phyloP scores from a whole-genome alignment of 352 stramenopile genomes.

The Phytophthora kernoviae region DNA sequence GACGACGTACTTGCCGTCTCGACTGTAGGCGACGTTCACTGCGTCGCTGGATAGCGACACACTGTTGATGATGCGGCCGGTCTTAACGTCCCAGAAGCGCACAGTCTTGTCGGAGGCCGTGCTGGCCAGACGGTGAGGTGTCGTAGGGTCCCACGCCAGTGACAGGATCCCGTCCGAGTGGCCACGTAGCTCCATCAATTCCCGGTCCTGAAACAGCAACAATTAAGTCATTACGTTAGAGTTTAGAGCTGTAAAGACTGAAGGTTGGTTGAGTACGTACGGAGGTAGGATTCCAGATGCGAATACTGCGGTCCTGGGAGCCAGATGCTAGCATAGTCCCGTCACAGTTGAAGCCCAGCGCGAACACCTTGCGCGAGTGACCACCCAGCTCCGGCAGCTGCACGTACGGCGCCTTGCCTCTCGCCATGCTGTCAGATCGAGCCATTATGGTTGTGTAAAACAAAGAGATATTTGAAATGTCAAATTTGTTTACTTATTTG shows the following conservation, averaged over 20 bases:
- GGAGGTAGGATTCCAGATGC: slow-evolving; percentile 69
- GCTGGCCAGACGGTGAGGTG: slow-evolving; percentile 62
- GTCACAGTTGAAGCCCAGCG: slow-evolving; percentile 78
- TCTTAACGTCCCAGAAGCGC: slow-evolving; percentile 85
- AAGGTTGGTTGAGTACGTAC: slow-evolving; percentile 33
- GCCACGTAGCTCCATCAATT: slow-evolving; percentile 64
- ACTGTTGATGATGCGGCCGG: slow-evolving; percentile 74
- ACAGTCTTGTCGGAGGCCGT: slow-evolving; percentile 83
- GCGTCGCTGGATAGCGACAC: slow-evolving; percentile 76
- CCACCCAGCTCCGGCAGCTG: slow-evolving; percentile 81
- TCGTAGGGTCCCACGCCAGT: slow-evolving; percentile 77
- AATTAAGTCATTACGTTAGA: slow-evolving; percentile 1
- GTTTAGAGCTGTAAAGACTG: background rate
- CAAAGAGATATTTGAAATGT: no score
- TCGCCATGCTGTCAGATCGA: slow-evolving; percentile 14
- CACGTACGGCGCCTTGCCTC: slow-evolving; percentile 33
- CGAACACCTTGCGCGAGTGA: slow-evolving; percentile 82
- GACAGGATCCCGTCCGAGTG: slow-evolving; percentile 79
- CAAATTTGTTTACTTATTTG: no score
- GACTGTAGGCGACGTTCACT: slow-evolving; percentile 81
- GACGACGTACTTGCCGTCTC: slow-evolving; percentile 83
- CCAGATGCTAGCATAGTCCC: slow-evolving; percentile 78
- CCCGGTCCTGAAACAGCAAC: slow-evolving; percentile 48
- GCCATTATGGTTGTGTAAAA: slow-evolving; percentile 20
- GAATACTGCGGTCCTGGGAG: slow-evolving; percentile 80